Conservation (phyloP, 495 filamentous ascomycete species). For the Trichoderma orchidacearum region DNA sequence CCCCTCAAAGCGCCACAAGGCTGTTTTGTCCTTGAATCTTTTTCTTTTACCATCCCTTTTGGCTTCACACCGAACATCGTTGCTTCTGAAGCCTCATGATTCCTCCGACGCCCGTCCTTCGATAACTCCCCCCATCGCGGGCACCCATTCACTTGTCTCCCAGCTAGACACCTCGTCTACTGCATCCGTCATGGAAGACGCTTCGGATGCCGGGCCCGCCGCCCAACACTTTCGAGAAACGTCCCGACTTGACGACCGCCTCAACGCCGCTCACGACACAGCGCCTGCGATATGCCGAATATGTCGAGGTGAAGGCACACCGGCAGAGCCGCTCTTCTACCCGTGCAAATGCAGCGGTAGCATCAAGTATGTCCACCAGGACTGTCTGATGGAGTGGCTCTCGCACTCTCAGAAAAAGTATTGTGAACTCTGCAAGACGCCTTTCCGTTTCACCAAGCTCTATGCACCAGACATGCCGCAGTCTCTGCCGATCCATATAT, state of each 20-base stretch:
- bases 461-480: constrained; percentile 89
- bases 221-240: not conserved
- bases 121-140: not conserved
- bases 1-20: not conserved
- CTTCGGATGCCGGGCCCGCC: not conserved
- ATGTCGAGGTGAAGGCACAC: constrained; percentile 75
- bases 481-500: constrained; percentile 63
- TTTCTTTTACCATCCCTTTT: not conserved
- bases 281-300: constrained; percentile 77
- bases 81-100: not conserved
- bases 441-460: constrained; percentile 94
- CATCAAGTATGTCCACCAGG: constrained; percentile 96
- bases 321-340: constrained; percentile 85
- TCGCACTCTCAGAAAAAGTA: constrained; percentile 97
- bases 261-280: not conserved
- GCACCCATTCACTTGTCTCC: not conserved
- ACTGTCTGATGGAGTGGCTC: constrained; percentile 96
- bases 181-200: not conserved
- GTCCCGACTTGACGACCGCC: not conserved
- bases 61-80: not conserved
- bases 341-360: constrained; percentile 97
- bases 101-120: not conserved
- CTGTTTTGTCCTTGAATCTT: too few relatives aligned
- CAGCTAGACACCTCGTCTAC: not conserved
- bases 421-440: constrained; percentile 97